Base-by-base conservation (phyloP, 192 early-diverging fungal genomes). In the Paraglomus brasilianum region DNA sequence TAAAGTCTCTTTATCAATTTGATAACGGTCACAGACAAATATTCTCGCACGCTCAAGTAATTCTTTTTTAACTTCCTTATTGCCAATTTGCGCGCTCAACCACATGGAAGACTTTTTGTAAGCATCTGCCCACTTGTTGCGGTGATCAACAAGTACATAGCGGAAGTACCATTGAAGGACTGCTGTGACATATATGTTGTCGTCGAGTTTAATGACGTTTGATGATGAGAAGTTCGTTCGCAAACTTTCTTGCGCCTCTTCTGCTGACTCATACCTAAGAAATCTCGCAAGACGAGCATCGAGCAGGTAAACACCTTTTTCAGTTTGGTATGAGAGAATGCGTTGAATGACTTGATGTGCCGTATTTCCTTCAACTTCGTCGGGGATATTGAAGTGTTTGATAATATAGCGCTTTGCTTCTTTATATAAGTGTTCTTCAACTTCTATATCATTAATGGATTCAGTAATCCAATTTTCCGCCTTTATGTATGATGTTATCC, bases 111-210 rank as follows among this genome's bases (percentile, higher is more conserved):
- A 19, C 11, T 56, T 69, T 44, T 52, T 8, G 30, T 56, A 69
- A 24, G 15, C 41, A 11, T 69, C 19, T 11, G n/a, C 52, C 66
- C 66, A 69, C 17, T 69, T 43, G 4, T 10, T 14, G 11, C 66
- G 22, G 9, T 50, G 45, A 43, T 69, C 66, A 30, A 69, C 51
- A 9, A 69, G 38, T 8, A 69, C 66, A n/a, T 56, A 56, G 15
- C 66, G 38, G 10, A 56, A 13, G 44, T 36, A 56, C 66, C 66
- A 69, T 56, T 56, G 10, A 17, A 69, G 22, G 13, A 69, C 38
- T 6, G 66, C 66, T 7, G 66, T 56, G 46, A 10, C 46, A 19
- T 43, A 43, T 30, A 69, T 41, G 13, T 69, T 39, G 24, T 14
- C 41, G 24, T 55, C 36, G 42, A 69, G 17, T 53, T 44, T 21